Base-by-base conservation (phyloP, 2,329 filamentous ascomycete genomes). In the Pseudopithomyces maydicus region DNA sequence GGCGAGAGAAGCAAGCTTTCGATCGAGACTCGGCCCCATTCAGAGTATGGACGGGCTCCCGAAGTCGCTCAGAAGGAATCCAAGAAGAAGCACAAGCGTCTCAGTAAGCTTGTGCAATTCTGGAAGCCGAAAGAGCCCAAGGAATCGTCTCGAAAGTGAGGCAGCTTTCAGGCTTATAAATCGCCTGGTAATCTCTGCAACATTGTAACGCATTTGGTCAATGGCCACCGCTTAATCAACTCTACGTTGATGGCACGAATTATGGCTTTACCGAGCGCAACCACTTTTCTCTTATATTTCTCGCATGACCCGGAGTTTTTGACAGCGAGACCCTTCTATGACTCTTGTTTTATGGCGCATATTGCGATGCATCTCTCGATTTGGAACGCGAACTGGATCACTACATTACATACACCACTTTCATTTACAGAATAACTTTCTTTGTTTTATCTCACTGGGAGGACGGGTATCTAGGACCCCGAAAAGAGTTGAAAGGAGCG, bases 61-160 rank as follows among this genome's bases (percentile, higher is more conserved):
- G 85, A 86, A 43, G 80, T 77, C 39, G 82, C 87, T n/a, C 84
- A 85, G n/a, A 84, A 85, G 32, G 85, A 84, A 68, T 84, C 82
- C 55, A 79, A 79, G 65, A 90, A 88, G 80, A 90, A 87, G 73
- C 80, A 85, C 36, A 90, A 87, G 72, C 84, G 89, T 29, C 77
- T 92, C 36, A 89, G 90, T 71, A 88, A 89, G 50, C 82, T 92
- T 79, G 87, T 92, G 82, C 87, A 89, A 66, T 93, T 93, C 74
- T 93, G 89, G 89, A 91, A 89, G 76, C 64, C 69, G 8, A 75
- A 74, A 60, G 72, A 90, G 76, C 64, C 69, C 8, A 75, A 74
- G 61, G 72, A 75, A 35, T 60, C 67, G 15, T 67, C 70, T 22
- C 66, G 61, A 49, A 59, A 58, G 44, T 68, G 58, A 68, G n/a